Evolutionary conservation across 163 green algal genomes (phyloP).

Genomic region (Chlamydomonas reinhardtii): DNA sequence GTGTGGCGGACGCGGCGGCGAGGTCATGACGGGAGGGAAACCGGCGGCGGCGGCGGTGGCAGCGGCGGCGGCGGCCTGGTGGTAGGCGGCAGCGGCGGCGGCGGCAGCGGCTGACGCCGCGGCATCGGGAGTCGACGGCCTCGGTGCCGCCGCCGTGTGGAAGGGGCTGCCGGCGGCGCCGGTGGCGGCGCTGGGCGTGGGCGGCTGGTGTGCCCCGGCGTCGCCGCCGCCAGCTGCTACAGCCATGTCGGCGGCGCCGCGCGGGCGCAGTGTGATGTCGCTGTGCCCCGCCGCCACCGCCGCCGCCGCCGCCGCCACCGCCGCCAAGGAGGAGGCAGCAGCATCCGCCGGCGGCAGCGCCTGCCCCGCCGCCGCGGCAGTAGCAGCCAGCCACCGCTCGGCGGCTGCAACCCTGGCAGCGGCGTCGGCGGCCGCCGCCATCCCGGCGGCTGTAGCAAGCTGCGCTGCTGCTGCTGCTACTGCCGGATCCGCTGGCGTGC

Average conservation of each 20-base stretch:
- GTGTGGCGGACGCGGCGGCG: neutral
- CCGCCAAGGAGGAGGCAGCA: neutral
- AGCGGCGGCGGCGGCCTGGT: too few species aligned
- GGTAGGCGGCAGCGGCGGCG: too few species aligned
- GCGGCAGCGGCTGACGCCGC: too few species aligned
- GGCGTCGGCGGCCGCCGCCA: neutral
- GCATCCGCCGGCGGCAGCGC: too few species aligned
- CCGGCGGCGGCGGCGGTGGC: neutral
- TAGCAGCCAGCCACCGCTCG: slow-evolving; percentile 25
- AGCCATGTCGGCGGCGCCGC: neutral
- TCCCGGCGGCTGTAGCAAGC: too few species aligned
- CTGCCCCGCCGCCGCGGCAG: neutral
- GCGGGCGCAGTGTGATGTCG: slow-evolving; percentile 15
- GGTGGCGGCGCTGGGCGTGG: neutral
- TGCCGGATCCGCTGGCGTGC: neutral
- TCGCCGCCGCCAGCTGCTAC: neutral
- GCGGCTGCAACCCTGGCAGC: slow-evolving; percentile 6
- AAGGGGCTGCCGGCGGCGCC: neutral
- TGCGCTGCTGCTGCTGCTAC: neutral
- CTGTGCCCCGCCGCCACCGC: neutral
- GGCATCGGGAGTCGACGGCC: too few species aligned
- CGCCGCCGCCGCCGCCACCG: too few species aligned
- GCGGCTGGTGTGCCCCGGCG: neutral
- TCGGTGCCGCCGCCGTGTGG: neutral
- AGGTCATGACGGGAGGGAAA: neutral